A percentile compares a stretch with the other conserved stretches of the same genome.
Evolutionary conservation across 352 stramenopile genomes (phyloP).

Genomic region (Phytophthora niederhauseri): DNA sequence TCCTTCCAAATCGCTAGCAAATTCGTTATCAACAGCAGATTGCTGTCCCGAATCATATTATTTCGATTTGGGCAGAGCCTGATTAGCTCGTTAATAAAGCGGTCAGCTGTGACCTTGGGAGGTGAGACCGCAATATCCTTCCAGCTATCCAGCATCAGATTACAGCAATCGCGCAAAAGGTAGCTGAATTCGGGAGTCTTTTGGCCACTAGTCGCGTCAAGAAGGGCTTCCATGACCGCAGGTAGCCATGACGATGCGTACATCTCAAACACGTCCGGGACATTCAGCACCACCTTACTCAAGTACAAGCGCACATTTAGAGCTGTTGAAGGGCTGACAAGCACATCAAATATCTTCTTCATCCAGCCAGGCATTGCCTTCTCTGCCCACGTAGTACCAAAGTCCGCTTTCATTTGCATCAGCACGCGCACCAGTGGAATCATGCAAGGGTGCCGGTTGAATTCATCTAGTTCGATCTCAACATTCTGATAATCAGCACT

Average conservation of each 20-base stretch:
- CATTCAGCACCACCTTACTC: slow-evolving; percentile 72
- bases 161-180: slow-evolving; percentile 76
- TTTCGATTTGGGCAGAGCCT: slow-evolving; percentile 58
- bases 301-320: slow-evolving; percentile 78
- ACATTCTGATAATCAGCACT: slow-evolving; percentile 39
- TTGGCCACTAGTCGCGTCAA: slow-evolving; percentile 50
- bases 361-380: slow-evolving; percentile 81
- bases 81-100: slow-evolving; percentile 66
- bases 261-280: slow-evolving; percentile 56
- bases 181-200: slow-evolving; percentile 68
- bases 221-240: slow-evolving; percentile 55
- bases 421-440: slow-evolving; percentile 69
- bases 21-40: slow-evolving; percentile 59
- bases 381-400: slow-evolving; percentile 54
- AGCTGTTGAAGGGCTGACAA: slow-evolving; percentile 40
- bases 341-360: slow-evolving; percentile 69
- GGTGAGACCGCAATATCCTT: slow-evolving; percentile 36
- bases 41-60: slow-evolving; percentile 70
- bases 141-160: slow-evolving; percentile 61
- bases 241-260: slow-evolving; percentile 60
- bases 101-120: slow-evolving; percentile 31
- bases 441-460: slow-evolving; percentile 84
- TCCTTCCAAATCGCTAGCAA: slow-evolving; percentile 69
- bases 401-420: slow-evolving; percentile 81
- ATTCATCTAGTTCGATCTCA: slow-evolving; percentile 73